Evolutionary conservation across 1,284 basidiomycete species (phyloP), one percentile per base, ranked within the genome.

Genomic region (Melanopsichium pennsylvanicum): DNA sequence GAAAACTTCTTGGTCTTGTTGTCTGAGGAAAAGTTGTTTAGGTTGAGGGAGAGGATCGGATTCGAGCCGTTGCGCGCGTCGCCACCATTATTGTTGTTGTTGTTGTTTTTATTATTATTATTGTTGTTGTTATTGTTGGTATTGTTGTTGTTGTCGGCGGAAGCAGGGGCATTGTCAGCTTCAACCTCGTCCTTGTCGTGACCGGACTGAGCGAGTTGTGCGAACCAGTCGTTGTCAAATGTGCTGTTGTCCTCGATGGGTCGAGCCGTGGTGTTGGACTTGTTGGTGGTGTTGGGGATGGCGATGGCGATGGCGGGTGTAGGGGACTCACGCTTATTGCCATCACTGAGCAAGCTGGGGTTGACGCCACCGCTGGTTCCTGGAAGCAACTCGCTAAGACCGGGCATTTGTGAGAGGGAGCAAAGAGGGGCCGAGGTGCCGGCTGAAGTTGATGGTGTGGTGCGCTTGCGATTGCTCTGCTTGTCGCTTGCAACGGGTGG

Each of bases 161-260:
- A 11, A 22, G 38, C 42, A 12, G 47, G 25, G 5, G 47, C 18
- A 9, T 38, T 12, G 10, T 59, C 55, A 11, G 34, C 43, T 1
- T 68, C 58, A 16, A 39, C 32, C 5, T 52, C 63, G 21, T 67
- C 63, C 58, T 61, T 68, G 46, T 59, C 66, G 33, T 69, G 66
- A 8, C 66, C 66, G 1, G 66, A 58, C 44, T 69, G 66, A n/a
- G 66, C 66, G 10, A 69, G 66, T 47, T 62, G 66, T 32, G 66
- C 66, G 34, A 69, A 69, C 66, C 66, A 69, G 19, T 69, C 67
- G 29, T 46, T 69, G 51, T 62, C 58, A 32, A 71, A 68, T 29
- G 62, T 57, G 50, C 58, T 52, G 41, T 48, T 60, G 29, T 67
- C 60, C 32, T 63, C 49, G 48, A 58, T 38, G 13, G 59, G 55